phyloP scores from a whole-genome alignment of 2,329 filamentous ascomycete genomes.

The Leptodontidium sp. region DNA sequence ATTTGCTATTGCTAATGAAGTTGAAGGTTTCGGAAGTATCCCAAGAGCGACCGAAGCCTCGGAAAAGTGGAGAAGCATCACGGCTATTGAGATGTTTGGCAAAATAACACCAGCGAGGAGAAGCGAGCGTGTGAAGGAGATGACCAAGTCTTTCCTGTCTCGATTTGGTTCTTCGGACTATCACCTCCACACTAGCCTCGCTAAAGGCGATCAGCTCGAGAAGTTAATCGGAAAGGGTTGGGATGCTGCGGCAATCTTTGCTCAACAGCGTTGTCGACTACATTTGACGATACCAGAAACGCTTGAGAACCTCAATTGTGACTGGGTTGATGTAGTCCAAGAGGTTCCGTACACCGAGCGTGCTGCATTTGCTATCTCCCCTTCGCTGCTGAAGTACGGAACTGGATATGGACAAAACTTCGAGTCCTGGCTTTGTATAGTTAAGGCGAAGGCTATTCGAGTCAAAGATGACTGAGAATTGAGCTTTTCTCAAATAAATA shows the following conservation, averaged over 20 bases:
- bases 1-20: not conserved
- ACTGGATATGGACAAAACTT: not conserved
- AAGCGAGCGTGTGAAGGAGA: not conserved
- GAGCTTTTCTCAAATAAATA: no score
- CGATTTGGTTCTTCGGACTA: not conserved
- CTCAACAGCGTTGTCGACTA: not conserved
- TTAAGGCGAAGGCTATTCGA: not conserved
- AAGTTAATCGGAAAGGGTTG: not conserved
- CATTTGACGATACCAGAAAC: not conserved
- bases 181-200: not conserved
- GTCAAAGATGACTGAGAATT: not conserved
- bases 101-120: not conserved
- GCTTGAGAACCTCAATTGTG: not conserved
- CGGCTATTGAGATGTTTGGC: not conserved
- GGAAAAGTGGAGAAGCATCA: constrained; percentile 6
- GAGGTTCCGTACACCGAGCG: not conserved
- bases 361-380: not conserved
- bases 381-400: not conserved
- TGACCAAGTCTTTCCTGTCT: not conserved
- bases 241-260: not conserved
- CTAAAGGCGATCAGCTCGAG: not conserved
- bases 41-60: not conserved
- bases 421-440: not conserved
- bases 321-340: not conserved
- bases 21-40: not conserved